Evolutionary conservation across 495 filamentous ascomycete species (phyloP).

Genomic region (Cercophora scortea): DNA sequence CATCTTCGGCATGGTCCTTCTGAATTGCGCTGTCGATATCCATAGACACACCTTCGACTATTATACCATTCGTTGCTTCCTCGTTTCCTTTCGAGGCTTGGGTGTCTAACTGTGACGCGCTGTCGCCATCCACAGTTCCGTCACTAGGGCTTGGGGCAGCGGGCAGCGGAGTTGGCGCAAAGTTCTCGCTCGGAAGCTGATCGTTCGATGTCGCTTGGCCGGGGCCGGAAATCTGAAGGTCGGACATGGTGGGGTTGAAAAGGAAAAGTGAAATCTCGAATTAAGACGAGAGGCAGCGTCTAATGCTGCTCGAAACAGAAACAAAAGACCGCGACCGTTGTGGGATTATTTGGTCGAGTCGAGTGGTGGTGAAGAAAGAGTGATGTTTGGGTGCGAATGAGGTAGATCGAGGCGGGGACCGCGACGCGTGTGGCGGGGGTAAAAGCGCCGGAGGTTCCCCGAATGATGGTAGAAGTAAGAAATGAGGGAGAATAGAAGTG

Average conservation of each 20-base stretch:
- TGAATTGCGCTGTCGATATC: neutral
- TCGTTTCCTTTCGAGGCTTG: neutral
- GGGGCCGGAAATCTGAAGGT: constrained; percentile 35
- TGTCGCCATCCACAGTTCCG: neutral
- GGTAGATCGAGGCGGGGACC: no score
- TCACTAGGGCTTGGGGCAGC: constrained; percentile 6
- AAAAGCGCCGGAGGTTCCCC: no score
- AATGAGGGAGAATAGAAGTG: no score
- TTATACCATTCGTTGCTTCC: no score
- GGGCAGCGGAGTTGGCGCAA: constrained; percentile 12
- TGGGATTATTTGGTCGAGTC: no score
- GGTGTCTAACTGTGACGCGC: neutral
- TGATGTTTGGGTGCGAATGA: no score
- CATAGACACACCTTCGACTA: neutral
- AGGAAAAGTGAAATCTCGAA: neutral
- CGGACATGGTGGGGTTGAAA: constrained; percentile 32
- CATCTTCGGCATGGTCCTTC: neutral
- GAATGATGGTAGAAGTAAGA: no score
- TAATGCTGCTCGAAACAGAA: neutral
- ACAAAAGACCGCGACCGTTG: no score
- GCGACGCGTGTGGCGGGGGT: no score
- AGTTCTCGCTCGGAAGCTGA: constrained; percentile 10
- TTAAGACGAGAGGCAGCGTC: neutral
- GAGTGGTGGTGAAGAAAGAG: no score
- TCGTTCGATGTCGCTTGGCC: constrained; percentile 22